Evolutionary conservation across 176 grass and related monocot genomes (phyloP).

Genomic region (Aegilops longissima): DNA sequence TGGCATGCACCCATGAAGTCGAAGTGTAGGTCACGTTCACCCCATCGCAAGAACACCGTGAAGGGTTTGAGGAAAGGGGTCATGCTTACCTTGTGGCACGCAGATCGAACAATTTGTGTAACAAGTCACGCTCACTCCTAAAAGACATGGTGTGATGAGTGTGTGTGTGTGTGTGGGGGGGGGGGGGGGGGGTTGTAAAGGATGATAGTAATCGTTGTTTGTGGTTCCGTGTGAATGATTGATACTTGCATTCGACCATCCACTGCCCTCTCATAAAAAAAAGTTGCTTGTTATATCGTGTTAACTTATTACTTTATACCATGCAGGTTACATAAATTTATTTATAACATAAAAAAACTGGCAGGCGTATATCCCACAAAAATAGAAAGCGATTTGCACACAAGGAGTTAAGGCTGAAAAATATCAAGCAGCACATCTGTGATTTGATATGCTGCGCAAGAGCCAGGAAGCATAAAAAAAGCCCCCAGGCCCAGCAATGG

Average conservation of each 20-base stretch:
- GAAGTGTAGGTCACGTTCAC: neutral
- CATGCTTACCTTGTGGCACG: neutral
- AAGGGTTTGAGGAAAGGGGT: neutral
- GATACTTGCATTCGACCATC: neutral
- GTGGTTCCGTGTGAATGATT: neutral
- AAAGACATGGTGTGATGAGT: neutral
- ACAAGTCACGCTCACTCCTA: too few species aligned
- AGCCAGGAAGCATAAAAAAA: neutral
- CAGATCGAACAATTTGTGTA: neutral
- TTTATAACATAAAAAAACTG: neutral
- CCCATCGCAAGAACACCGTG: neutral
- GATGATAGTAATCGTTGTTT: neutral
- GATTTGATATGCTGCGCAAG: slow-evolving; percentile 28
- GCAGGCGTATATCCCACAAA: neutral
- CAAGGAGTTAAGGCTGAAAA: slow-evolving; percentile 24
- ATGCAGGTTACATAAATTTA: neutral
- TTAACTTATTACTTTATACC: neutral
- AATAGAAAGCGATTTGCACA: slow-evolving; percentile 33
- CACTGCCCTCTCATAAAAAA: too few species aligned
- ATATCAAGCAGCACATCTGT: slow-evolving; percentile 32
- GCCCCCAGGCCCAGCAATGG: slow-evolving; percentile 10
- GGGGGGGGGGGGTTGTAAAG: neutral
- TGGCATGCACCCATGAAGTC: neutral
- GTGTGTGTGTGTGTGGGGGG: too few species aligned
- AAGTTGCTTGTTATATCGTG: neutral